Percentiles rank a stretch among this genome's conserved stretches.
Evolutionary conservation across 2,329 filamentous ascomycete species (phyloP).

Genomic region (Clarireedia paspali): DNA sequence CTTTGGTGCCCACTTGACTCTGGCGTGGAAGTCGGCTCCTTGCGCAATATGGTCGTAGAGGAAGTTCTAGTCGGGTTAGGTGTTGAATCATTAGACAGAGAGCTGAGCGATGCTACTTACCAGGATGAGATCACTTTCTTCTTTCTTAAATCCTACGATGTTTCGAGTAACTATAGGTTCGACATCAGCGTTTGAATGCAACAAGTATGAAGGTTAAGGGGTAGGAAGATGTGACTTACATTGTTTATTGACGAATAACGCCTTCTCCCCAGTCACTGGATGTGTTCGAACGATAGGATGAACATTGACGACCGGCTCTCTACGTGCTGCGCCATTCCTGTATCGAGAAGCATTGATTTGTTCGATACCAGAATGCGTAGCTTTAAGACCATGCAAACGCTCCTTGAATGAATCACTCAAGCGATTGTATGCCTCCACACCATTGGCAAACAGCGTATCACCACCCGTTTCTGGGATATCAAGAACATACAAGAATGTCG

Average conservation of each 20-base stretch:
- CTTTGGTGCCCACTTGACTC: slow-evolving; percentile 70
- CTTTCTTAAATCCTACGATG: slow-evolving; percentile 78
- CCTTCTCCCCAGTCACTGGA: slow-evolving; percentile 76
- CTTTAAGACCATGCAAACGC: slow-evolving; percentile 71
- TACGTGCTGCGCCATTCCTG: slow-evolving; percentile 61
- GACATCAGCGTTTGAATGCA: neutral
- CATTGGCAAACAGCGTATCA: slow-evolving; percentile 77
- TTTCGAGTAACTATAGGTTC: slow-evolving; percentile 59
- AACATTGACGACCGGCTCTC: slow-evolving; percentile 65
- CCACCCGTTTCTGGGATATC: slow-evolving; percentile 74
- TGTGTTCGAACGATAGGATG: slow-evolving; percentile 79
- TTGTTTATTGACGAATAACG: slow-evolving; percentile 74
- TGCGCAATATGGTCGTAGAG: slow-evolving; percentile 67
- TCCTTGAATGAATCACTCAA: slow-evolving; percentile 73
- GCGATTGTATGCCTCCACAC: slow-evolving; percentile 72
- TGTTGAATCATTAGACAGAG: neutral
- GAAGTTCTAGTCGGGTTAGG: slow-evolving; percentile 63
- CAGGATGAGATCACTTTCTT: slow-evolving; percentile 71
- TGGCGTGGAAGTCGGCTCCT: slow-evolving; percentile 64
- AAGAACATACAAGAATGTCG: slow-evolving; percentile 83
- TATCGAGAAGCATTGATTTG: slow-evolving; percentile 65
- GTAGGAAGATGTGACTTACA: slow-evolving; percentile 43
- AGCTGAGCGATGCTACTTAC: slow-evolving; percentile 10
- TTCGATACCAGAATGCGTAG: slow-evolving; percentile 75
- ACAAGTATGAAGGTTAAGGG: neutral